Base-by-base conservation (phyloP, 2,329 filamentous ascomycete genomes). In the Alternaria triticina region DNA sequence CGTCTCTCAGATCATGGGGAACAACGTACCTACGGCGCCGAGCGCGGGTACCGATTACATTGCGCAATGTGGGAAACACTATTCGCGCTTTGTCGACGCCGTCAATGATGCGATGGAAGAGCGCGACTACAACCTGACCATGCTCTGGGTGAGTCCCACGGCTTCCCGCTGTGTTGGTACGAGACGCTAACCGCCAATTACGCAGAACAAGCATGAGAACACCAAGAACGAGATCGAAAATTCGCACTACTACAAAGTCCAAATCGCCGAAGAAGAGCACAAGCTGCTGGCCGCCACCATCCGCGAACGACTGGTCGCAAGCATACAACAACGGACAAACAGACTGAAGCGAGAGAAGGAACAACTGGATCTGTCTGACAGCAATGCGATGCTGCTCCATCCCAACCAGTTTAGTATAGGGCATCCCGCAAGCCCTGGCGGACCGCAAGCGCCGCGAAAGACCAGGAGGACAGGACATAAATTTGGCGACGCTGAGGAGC, bases 81-180 rank as follows among this genome's bases (percentile, higher is more conserved):
- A 97, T 79, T 87, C 90, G 62, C 89, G 93, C 70, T 98, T 96
- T 82, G 89, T 96, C 20, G 88, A 93, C 70, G 89, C 95, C 65
- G 88, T 97, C 57, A 96, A 97, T 77, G 91, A 96, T 79, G 87
- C 93, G 8, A 89, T 97, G 69, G 94, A 98, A 80, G 88, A 93
- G 74, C 88, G 93, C 71, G 96, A 99, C 83, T 90, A 91, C 67
- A 89, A 94, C 72, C 82, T 98, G 75, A 90, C 91, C 7, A 88
- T 90, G 75, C 87, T 97, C 69, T 91, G 91, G 86, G 96, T 97
- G 85, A 75, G 88, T 54, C 54, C 25, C 40, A 17, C 46, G 43
- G 17, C 50, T 36, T 44, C 47, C 28, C 17, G 20, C 13, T 25
- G 40, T 33, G 17, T 46, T 23, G 25, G n/a, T 20, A 15, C 33